Conservation (phyloP, 2,329 filamentous ascomycete genomes). For the Aspergillus vadensis region DNA sequence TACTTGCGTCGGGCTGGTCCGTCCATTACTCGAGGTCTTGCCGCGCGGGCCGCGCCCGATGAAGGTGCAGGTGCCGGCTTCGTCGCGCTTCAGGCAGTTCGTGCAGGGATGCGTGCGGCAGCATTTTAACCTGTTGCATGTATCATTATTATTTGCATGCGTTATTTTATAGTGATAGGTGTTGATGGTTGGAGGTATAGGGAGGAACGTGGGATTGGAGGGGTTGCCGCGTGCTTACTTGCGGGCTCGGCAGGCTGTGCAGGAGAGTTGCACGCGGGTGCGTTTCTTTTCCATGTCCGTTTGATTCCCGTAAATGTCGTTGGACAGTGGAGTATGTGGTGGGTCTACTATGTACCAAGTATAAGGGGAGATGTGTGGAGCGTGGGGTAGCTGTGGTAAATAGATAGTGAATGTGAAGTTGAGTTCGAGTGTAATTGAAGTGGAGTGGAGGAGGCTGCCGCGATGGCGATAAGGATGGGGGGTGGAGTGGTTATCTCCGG, state of each 20-base stretch:
- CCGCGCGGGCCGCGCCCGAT: conserved; percentile 39
- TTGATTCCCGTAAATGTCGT: background rate
- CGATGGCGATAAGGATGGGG: background rate
- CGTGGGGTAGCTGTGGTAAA: too few species aligned
- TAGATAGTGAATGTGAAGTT: background rate
- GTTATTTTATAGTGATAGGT: background rate
- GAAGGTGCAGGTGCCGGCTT: conserved; percentile 35
- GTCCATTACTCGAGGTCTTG: conserved; percentile 28
- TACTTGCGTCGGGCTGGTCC: conserved; percentile 31
- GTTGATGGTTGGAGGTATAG: background rate
- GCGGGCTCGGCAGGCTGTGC: conserved; percentile 39
- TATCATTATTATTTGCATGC: too few species aligned
- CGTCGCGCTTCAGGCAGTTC: conserved; percentile 38
- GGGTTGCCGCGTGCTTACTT: conserved; percentile 29
- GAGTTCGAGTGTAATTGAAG: too few species aligned
- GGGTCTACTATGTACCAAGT: background rate
- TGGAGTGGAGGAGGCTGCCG: too few species aligned
- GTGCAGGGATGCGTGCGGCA: conserved; percentile 39
- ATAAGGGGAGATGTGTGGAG: too few species aligned
- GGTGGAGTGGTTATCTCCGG: background rate
- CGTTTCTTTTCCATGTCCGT: conserved; percentile 30
- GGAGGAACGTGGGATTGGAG: background rate
- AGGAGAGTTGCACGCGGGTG: conserved; percentile 42
- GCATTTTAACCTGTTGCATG: conserved; percentile 35
- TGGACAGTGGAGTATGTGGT: background rate